Base-by-base conservation (phyloP, 2,329 filamentous ascomycete species). In the Metarhizium anisopliae region DNA sequence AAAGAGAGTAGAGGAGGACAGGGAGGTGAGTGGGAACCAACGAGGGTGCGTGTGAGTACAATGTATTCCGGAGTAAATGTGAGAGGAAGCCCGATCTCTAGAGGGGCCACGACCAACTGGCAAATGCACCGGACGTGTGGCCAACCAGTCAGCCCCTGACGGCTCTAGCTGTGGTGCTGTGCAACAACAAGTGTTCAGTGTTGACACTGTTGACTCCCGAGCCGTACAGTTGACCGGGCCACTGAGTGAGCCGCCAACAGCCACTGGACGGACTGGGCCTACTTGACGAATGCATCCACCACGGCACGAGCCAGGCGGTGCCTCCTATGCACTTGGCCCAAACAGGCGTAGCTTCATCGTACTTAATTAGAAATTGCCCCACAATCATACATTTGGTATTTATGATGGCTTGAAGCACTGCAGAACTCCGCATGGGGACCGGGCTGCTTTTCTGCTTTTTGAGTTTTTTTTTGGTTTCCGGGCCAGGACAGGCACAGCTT, bases 311-410 rank as follows among this genome's bases (percentile, higher is more conserved):
- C 52, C 35, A 47, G 52, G 35, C 45, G 45, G 13, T 49, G 18
- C 43, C n/a, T 47, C n/a, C n/a, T 10, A 20, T 25, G 36, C 47
- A 18, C 16, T 55, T 50, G 47, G 47, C 47, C 36, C 29, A 35
- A 55, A 50, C 47, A 35, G 47, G 53, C 38, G 38, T 55, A 51
- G 47, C 35, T 20, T 42, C 53, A 55, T 55, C 47, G 53, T 51
- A 50, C 14, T 40, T 11, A 40, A 40, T 40, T 40, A 40, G 38
- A 40, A 40, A 16, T 16, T 16, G 38, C 38, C 38, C 38, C 38
- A 35, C 32, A 35, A 35, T 35, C 6, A 40, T 40, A 40, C 14
- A 14, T 40, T 36, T 36, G 35, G 35, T 36, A 13, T 13, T 36
- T 5, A 13, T 2, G 8, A 36, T 13, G 35, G 13, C 13, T 36